Percentiles rank a stretch among this genome's conserved stretches.
phyloP scores from a whole-genome alignment of 208 protist genomes.

The Leishmania mexicana region DNA sequence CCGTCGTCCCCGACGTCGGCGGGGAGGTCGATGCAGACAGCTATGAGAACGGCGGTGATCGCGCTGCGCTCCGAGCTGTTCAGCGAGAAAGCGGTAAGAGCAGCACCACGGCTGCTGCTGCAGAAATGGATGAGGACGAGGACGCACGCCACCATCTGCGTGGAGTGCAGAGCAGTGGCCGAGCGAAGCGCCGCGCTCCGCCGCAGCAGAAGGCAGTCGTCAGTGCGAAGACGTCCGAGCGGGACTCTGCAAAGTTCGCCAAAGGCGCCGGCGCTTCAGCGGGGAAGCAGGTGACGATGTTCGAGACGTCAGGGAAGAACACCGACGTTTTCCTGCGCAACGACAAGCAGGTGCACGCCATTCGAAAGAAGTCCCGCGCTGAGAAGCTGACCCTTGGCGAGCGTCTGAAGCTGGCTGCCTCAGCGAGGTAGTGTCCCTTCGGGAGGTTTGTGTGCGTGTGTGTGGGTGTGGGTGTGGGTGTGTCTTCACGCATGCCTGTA shows the following conservation, averaged over 20 bases:
- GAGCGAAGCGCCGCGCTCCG: conserved; percentile 17
- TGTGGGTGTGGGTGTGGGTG: conserved; percentile 6
- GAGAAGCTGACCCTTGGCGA: conserved; percentile 82
- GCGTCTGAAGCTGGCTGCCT: conserved; percentile 49
- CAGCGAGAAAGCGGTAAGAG: background rate
- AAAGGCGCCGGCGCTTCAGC: background rate
- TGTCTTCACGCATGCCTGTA: background rate
- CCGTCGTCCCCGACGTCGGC: conserved; percentile 65
- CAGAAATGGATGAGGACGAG: conserved; percentile 39
- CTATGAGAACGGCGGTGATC: background rate
- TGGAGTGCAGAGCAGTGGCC: conserved; percentile 82
- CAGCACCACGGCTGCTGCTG: background rate
- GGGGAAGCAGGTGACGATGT: conserved; percentile 72
- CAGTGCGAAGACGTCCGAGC: conserved; percentile 16
- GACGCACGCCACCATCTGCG: conserved; percentile 64
- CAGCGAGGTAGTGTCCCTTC: conserved; percentile 1
- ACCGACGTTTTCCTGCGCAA: conserved; percentile 55
- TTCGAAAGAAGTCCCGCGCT: conserved; percentile 65
- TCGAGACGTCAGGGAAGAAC: conserved; percentile 58
- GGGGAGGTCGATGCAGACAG: conserved; percentile 12
- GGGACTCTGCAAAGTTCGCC: conserved; percentile 1
- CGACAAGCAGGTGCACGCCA: conserved; percentile 77
- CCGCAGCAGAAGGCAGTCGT: conserved; percentile 7
- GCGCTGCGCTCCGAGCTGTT: background rate
- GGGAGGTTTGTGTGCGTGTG: background rate